Percentiles rank a stretch among this genome's conserved stretches.
Conservation (phyloP, 2,329 filamentous ascomycete genomes). For the Colletotrichum somersetense region DNA sequence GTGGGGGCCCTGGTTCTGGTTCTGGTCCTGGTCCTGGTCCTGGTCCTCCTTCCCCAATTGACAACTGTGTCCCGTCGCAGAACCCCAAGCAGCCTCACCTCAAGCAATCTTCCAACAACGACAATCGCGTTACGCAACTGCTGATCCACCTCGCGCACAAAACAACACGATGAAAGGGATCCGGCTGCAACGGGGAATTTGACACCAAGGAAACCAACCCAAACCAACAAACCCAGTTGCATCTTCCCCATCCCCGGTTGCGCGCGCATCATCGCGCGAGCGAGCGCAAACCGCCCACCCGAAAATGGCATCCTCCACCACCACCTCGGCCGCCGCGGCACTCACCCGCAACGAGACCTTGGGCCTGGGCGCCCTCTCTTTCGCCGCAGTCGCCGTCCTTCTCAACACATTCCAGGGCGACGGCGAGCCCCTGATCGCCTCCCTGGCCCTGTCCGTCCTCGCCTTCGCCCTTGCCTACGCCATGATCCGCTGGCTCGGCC, state of each 20-base stretch:
- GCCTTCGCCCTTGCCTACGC: slow-evolving; percentile 86
- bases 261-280: slow-evolving; percentile 9
- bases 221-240: not conserved
- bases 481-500: slow-evolving; percentile 93
- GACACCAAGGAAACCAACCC: slow-evolving; percentile 1
- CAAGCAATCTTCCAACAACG: not conserved
- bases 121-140: not conserved
- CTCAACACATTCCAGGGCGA: slow-evolving; percentile 85
- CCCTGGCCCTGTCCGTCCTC: slow-evolving; percentile 85
- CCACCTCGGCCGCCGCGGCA: slow-evolving; percentile 49
- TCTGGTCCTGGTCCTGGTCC: not conserved
- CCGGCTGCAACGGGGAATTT: not conserved
- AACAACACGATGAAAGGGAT: slow-evolving; percentile 11
- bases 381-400: slow-evolving; percentile 79
- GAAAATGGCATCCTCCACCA: slow-evolving; percentile 48
- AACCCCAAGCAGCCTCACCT: not conserved
- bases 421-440: slow-evolving; percentile 90
- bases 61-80: slow-evolving; percentile 40
- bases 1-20: slow-evolving; percentile 2
- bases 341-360: slow-evolving; percentile 68
- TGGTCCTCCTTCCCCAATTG: slow-evolving; percentile 15
- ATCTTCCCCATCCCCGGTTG: not conserved
- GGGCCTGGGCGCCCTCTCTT: slow-evolving; percentile 71
- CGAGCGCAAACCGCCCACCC: slow-evolving; percentile 22
- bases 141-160: slow-evolving; percentile 12